Conservation (phyloP, 2,329 filamentous ascomycete genomes). For the Pseudogymnoascus sp. region DNA sequence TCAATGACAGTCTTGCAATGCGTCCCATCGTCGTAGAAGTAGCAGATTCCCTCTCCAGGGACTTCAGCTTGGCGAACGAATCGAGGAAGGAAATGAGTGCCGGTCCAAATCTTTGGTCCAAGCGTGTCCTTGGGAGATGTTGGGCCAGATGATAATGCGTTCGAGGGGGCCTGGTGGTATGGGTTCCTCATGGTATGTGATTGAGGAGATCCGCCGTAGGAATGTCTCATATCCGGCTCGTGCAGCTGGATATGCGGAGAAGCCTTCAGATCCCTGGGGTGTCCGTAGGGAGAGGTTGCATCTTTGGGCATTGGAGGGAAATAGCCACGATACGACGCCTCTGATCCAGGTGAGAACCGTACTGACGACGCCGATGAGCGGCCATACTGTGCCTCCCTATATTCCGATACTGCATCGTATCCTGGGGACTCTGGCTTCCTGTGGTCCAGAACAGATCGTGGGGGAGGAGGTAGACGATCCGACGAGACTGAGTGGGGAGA, state of each 20-base stretch:
- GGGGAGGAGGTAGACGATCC: constrained; percentile 21
- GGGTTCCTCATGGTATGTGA: constrained; percentile 6
- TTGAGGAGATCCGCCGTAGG: constrained; percentile 21
- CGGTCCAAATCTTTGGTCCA: constrained; percentile 62
- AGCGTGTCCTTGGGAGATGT: constrained; percentile 47
- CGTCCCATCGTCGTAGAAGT: constrained; percentile 78
- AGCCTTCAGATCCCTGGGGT: constrained; percentile 13
- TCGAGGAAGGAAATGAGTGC: constrained; percentile 57
- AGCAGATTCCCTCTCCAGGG: constrained; percentile 71
- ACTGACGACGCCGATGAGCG: constrained; percentile 17
- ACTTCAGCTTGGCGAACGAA: constrained; percentile 59
- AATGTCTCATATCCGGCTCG: constrained; percentile 19
- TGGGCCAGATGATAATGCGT: constrained; percentile 21
- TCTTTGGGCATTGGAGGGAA: constrained; percentile 20
- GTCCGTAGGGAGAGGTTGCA: constrained; percentile 25
- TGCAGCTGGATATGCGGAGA: constrained; percentile 16
- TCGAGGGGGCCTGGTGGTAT: constrained; percentile 17
- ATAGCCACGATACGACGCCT: constrained; percentile 19
- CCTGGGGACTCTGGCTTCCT: constrained; percentile 24
- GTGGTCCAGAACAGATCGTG: constrained; percentile 14
- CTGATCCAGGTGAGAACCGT: constrained; percentile 25
- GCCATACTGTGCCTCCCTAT: constrained; percentile 16
- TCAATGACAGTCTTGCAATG: constrained; percentile 79
- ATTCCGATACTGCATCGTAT: constrained; percentile 19
- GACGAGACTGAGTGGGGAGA: constrained; percentile 10